These are phyloP conservation scores for Zymoseptoria crescenta DNA, from an alignment of 2,329 filamentous ascomycete genomes.

Conservation along the genomic window DNA sequence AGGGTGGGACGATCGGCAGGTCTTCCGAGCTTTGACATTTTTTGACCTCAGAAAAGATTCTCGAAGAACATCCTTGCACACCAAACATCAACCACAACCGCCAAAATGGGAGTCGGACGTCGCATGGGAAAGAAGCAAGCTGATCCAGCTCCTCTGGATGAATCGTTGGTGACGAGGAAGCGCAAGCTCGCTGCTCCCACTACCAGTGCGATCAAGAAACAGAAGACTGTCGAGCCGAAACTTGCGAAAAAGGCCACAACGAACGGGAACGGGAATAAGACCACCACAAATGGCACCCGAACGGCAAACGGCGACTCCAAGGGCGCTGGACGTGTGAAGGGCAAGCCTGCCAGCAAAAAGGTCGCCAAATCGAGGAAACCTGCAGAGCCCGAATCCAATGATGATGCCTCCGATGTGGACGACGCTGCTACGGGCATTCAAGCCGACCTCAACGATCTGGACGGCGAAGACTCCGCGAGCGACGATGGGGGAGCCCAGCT, in stretches of 20 bases:
- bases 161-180: conserved; percentile 69
- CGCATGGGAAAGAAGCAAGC: conserved; percentile 66
- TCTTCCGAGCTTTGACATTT: neutral
- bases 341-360: conserved; percentile 23
- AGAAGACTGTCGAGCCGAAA: conserved; percentile 45
- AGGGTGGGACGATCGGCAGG: neutral
- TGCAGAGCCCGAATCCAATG: conserved; percentile 12
- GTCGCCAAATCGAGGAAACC: conserved; percentile 28
- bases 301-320: conserved; percentile 25
- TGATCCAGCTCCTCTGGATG: conserved; percentile 71
- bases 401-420: conserved; percentile 33
- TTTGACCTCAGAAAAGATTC: neutral
- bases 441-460: conserved; percentile 21
- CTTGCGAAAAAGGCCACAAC: conserved; percentile 31
- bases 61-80: neutral
- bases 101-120: conserved; percentile 17
- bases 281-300: neutral
- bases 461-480: conserved; percentile 26
- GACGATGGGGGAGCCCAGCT: conserved; percentile 23
- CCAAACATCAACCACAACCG: neutral
- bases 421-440: conserved; percentile 41
- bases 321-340: conserved; percentile 24
- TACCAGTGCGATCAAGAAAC: conserved; percentile 59
- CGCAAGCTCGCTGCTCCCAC: conserved; percentile 62
- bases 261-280: conserved; percentile 27